A percentile compares a stretch with the other conserved stretches of the same genome.
phyloP scores from a whole-genome alignment of 106 monocot genomes.

The Xerophyta viscosa region DNA sequence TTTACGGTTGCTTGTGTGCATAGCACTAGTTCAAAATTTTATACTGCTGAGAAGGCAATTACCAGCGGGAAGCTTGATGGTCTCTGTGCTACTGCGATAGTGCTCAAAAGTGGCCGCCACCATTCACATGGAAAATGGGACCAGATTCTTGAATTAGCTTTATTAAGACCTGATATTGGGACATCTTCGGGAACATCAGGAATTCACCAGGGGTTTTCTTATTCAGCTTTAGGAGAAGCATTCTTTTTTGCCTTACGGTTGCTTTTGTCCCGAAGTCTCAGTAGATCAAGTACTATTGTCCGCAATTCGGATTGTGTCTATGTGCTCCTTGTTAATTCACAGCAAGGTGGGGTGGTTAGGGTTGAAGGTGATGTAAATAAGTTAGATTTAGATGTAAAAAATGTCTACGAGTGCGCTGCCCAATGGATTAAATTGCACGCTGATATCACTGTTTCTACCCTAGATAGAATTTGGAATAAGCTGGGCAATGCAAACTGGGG shows the following conservation, averaged over 20 bases:
- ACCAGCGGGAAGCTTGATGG: conserved; percentile 74
- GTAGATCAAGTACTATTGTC: conserved; percentile 45
- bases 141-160: conserved; percentile 74
- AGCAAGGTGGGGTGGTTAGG: conserved; percentile 75
- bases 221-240: conserved; percentile 72
- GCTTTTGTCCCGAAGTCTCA: conserved; percentile 69
- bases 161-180: conserved; percentile 85
- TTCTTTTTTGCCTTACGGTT: conserved; percentile 87
- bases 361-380: conserved; percentile 67
- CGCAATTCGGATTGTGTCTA: conserved; percentile 70
- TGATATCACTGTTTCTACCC: conserved; percentile 57
- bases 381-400: conserved; percentile 54
- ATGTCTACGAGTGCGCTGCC: conserved; percentile 82
- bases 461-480: conserved; percentile 85
- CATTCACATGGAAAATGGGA: conserved; percentile 79
- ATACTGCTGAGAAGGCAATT: conserved; percentile 94
- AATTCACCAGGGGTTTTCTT: conserved; percentile 45
- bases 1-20: conserved; percentile 90
- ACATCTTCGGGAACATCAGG: conserved; percentile 19
- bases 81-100: conserved; percentile 74
- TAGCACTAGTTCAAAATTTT: conserved; percentile 76
- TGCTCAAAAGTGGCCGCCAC: conserved; percentile 43
- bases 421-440: conserved; percentile 68
- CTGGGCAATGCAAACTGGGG: conserved; percentile 94
- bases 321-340: conserved; percentile 84